Percentiles rank a stretch among this genome's conserved stretches.
Evolutionary conservation across 306 rosid genomes (phyloP).

Genomic region (Dalbergia cultrata): DNA sequence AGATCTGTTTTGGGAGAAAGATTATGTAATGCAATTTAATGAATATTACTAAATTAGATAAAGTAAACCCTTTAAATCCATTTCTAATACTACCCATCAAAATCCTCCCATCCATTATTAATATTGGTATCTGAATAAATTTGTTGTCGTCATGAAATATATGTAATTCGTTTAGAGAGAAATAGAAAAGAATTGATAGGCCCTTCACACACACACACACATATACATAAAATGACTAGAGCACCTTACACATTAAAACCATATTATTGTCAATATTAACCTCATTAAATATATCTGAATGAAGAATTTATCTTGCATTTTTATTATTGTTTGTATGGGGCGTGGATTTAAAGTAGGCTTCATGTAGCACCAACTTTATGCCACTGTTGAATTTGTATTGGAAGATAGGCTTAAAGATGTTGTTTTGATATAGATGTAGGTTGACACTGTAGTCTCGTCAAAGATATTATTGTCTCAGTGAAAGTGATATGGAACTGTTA

Average conservation of each 20-base stretch:
- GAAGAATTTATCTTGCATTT: neutral
- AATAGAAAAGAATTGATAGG: too few species aligned
- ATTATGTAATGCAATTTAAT: neutral
- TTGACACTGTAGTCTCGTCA: neutral
- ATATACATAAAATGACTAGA: too few species aligned
- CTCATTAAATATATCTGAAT: too few species aligned
- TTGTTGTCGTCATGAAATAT: neutral
- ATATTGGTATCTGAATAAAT: too few species aligned
- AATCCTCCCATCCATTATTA: too few species aligned
- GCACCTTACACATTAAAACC: too few species aligned
- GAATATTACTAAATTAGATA: neutral
- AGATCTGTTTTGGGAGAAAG: neutral
- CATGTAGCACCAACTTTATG: neutral
- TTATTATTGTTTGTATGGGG: neutral
- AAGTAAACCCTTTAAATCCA: neutral
- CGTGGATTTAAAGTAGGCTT: neutral
- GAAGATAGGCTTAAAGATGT: slow-evolving; percentile 13
- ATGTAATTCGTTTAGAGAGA: neutral
- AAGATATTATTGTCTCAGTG: neutral
- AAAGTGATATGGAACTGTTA: neutral
- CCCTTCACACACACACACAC: too few species aligned
- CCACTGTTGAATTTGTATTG: neutral
- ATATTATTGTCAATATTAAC: too few species aligned
- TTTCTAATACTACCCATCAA: neutral
- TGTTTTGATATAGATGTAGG: slow-evolving; percentile 1